Evolutionary conservation across 2,329 filamentous ascomycete genomes (phyloP), one percentile per base, ranked within the genome.

Genomic region (Orbilia oligospora): DNA sequence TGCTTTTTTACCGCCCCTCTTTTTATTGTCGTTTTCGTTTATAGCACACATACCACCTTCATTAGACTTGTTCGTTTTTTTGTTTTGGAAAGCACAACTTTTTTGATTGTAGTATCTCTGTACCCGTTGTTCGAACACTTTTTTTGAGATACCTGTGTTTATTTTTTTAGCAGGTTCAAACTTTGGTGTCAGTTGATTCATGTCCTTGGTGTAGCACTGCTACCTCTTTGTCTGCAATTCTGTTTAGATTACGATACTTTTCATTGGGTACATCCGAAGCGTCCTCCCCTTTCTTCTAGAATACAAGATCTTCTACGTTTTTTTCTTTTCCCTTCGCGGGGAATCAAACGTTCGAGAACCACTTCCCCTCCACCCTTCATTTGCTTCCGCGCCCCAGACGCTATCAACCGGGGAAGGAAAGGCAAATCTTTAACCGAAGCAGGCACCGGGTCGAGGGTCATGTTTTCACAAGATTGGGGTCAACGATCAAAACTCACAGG

Each of bases 231-330:
- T 72, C 49, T 30, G 55, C 63, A 49, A 58, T 77, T 71, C 75
- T 78, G 75, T 78, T 78, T 78, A 78, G 75, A 78, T 65, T 72
- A 78, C 53, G 75, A 78, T 78, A 61, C 38, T 68, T 78, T 61
- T 72, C 46, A 77, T 71, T 78, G 68, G 68, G 75, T 71, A 56
- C 56, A 68, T 72, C 56, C 44, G 68, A 44, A 72, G 64, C 68
- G 68, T 72, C 75, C 68, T 64, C 68, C 55, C 75, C 49, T 22
- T 63, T 67, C 38, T 75, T 76, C 64, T 78, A 78, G 75, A 78
- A 72, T 69, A 68, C 68, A 72, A 72, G 44, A 68, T 72, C 64
- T 41, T 71, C 51, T 65, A 41, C 58, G 53, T 64, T 64, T 58
- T 46, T 70, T 76, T 64, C 53, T 66, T 49, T 68, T 78, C 30